Evolutionary conservation across 176 grass and related monocot genomes (phyloP).

Genomic region (Puya raimondii): DNA sequence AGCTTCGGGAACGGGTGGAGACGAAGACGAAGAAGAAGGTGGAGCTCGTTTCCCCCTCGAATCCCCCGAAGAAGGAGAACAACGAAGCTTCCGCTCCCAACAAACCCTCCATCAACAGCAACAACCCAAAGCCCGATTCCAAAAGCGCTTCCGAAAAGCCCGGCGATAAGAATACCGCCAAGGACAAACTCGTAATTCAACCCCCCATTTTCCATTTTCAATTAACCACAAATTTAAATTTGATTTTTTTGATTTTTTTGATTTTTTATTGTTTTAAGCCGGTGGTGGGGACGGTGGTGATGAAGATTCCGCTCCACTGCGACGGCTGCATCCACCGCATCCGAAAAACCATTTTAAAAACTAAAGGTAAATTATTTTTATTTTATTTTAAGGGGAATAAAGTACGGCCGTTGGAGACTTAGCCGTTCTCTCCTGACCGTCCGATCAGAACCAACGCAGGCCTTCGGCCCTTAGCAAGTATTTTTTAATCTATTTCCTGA

Average conservation of each 20-base stretch:
- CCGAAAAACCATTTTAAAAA: constrained; percentile 42
- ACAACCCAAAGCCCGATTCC: background rate
- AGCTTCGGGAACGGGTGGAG: constrained; percentile 55
- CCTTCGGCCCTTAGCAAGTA: too few species aligned
- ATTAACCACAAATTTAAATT: background rate
- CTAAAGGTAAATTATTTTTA: constrained; percentile 37
- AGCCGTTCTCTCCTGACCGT: too few species aligned
- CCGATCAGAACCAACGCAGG: too few species aligned
- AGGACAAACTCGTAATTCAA: constrained; percentile 1
- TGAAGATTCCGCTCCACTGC: constrained; percentile 74
- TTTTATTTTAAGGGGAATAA: background rate
- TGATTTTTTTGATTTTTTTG: background rate
- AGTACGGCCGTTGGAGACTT: too few species aligned
- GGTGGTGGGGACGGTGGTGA: constrained; percentile 44
- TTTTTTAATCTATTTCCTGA: too few species aligned
- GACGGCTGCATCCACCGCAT: constrained; percentile 66
- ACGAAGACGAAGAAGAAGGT: constrained; percentile 61
- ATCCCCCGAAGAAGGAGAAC: constrained; percentile 10
- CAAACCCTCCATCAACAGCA: background rate
- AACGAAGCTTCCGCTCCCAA: background rate
- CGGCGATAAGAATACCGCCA: constrained; percentile 6
- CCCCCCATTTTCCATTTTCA: background rate
- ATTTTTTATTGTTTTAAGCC: constrained; percentile 17
- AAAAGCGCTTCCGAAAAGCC: background rate
- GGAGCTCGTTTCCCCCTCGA: constrained; percentile 32